phyloP scores from a whole-genome alignment of 768 basidiomycete species.

The Tricholoma flavovirens region DNA sequence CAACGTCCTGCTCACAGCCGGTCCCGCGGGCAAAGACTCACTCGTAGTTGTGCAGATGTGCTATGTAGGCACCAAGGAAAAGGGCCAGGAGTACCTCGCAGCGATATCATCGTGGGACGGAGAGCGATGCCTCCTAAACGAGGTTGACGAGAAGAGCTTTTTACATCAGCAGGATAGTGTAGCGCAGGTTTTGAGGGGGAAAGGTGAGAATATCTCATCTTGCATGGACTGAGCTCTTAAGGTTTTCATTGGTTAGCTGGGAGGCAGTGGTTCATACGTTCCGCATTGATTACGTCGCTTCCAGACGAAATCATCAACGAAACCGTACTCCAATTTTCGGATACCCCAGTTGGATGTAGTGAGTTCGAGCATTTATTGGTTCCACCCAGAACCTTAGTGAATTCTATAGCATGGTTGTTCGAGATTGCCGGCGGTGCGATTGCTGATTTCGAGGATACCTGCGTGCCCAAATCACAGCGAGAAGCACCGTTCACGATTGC shows the following conservation, averaged over 20 bases:
- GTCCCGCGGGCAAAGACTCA: slow-evolving; percentile 77
- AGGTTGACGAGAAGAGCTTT: slow-evolving; percentile 87
- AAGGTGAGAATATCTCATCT: slow-evolving; percentile 41
- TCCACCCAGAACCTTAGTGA: background rate
- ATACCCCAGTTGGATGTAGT: slow-evolving; percentile 91
- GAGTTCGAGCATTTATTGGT: slow-evolving; percentile 27
- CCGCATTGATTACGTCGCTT: slow-evolving; percentile 73
- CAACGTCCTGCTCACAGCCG: slow-evolving; percentile 86
- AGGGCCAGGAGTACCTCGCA: slow-evolving; percentile 74
- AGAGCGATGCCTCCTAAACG: slow-evolving; percentile 79
- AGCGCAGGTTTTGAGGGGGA: slow-evolving; percentile 82
- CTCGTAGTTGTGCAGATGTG: slow-evolving; percentile 91
- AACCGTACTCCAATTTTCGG: slow-evolving; percentile 75
- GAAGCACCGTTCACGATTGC: slow-evolving; percentile 81
- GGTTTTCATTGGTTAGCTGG: slow-evolving; percentile 42
- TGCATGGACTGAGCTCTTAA: background rate
- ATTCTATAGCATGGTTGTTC: slow-evolving; percentile 78
- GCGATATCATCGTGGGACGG: slow-evolving; percentile 85
- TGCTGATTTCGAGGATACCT: slow-evolving; percentile 64
- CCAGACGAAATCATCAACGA: slow-evolving; percentile 83
- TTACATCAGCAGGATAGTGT: slow-evolving; percentile 88
- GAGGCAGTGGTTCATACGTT: slow-evolving; percentile 89
- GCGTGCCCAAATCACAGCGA: slow-evolving; percentile 72
- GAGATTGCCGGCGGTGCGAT: slow-evolving; percentile 84
- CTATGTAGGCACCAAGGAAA: slow-evolving; percentile 71